Percentiles rank a stretch among this genome's conserved stretches.
Evolutionary conservation across 2,329 filamentous ascomycete genomes (phyloP).

Genomic region (Colletotrichum sp.): DNA sequence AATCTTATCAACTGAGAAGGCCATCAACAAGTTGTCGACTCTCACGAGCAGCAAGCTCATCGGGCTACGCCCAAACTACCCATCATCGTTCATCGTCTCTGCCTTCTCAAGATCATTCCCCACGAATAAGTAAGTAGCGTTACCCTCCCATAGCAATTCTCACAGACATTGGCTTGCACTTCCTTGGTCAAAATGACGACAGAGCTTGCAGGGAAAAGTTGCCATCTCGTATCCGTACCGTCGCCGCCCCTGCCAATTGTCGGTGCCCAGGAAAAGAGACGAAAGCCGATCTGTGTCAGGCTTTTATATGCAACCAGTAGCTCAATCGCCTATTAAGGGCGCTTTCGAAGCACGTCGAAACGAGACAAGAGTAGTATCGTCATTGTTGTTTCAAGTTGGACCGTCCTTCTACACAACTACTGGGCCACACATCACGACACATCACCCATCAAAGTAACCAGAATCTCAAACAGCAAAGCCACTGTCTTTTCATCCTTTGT

Average conservation of each 20-base stretch:
- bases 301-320: not conserved
- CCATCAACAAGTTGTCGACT: not conserved
- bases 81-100: not conserved
- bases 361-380: too few relatives aligned
- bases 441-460: not conserved
- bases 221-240: not conserved
- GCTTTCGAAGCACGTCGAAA: too few relatives aligned
- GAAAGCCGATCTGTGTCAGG: not conserved
- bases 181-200: not conserved
- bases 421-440: not conserved
- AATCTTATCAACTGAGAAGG: rapidly evolving
- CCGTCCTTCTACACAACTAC: rapidly evolving
- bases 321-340: too few relatives aligned
- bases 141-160: rapidly evolving
- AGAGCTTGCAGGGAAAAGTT: not conserved
- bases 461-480: not conserved
- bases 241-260: rapidly evolving
- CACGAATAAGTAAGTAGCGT: not conserved
- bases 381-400: not conserved
- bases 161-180: not conserved
- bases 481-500: conserved; percentile 18
- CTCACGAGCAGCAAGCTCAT: not conserved
- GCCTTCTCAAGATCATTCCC: rapidly evolving
- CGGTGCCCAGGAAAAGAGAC: not conserved
- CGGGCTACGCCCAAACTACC: rapidly evolving